These are phyloP conservation scores for Termitomyces sp. DNA, from an alignment of 768 basidiomycete genomes.

Conservation along the genomic window DNA sequence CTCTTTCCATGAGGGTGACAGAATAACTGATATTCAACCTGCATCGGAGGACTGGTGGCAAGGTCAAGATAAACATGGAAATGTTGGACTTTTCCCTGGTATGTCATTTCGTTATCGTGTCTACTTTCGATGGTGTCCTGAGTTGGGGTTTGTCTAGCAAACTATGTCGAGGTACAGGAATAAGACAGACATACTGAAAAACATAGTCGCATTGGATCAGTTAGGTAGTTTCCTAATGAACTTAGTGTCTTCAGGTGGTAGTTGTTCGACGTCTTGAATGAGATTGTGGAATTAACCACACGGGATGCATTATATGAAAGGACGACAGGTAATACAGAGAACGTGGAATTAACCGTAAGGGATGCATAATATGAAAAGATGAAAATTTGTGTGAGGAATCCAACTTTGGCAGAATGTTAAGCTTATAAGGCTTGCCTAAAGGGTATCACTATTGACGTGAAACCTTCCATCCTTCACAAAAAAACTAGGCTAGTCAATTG, in stretches of 20 bases:
- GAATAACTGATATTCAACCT: slow-evolving; percentile 73
- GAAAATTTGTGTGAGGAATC: not conserved
- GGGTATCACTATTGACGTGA: slow-evolving; percentile 37
- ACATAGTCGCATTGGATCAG: no score
- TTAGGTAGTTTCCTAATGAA: not conserved
- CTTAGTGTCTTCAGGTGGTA: not conserved
- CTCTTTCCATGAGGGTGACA: slow-evolving; percentile 78
- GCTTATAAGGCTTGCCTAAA: not conserved
- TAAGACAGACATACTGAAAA: slow-evolving; percentile 3
- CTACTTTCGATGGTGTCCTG: not conserved
- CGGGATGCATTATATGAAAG: no score
- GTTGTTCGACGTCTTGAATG: no score
- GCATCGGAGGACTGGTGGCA: slow-evolving; percentile 91
- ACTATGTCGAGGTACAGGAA: slow-evolving; percentile 29
- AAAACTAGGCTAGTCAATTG: no score
- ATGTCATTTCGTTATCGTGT: slow-evolving; percentile 16
- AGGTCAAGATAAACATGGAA: slow-evolving; percentile 52
- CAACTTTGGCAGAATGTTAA: not conserved
- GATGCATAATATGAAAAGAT: not conserved
- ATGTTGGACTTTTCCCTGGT: slow-evolving; percentile 76
- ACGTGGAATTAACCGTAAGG: not conserved
- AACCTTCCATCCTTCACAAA: slow-evolving; percentile 20
- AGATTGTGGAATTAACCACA: no score
- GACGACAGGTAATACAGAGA: not conserved
- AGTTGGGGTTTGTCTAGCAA: slow-evolving; percentile 16